phyloP scores from a whole-genome alignment of 176 grass and related monocot species.

The Bolboschoenus planiculmis region DNA sequence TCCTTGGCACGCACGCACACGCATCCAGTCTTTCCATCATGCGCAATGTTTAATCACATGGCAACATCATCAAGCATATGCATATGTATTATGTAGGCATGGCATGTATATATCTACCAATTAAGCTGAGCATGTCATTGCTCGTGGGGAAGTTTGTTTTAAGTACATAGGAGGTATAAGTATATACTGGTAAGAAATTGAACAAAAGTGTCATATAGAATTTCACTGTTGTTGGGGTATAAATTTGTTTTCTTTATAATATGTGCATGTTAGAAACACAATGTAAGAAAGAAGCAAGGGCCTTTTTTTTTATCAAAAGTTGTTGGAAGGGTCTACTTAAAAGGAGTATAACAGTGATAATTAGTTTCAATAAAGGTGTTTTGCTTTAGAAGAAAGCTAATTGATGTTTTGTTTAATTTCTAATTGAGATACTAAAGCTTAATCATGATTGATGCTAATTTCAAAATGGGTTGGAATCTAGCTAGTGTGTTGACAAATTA shows the following conservation, averaged over 20 bases:
- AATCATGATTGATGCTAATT: neutral
- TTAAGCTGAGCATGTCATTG: neutral
- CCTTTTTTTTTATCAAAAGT: neutral
- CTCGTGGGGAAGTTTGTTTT: neutral
- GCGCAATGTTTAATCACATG: constrained; percentile 14
- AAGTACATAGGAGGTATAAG: no score
- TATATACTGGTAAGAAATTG: neutral
- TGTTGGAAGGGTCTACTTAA: constrained; percentile 4
- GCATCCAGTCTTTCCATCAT: constrained; percentile 7
- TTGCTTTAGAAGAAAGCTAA: neutral
- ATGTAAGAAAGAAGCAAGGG: constrained; percentile 3
- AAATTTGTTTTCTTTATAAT: no score
- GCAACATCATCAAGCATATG: neutral
- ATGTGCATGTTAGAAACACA: neutral
- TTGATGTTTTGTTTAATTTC: neutral
- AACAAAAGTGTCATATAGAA: neutral
- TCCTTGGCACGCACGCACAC: constrained; percentile 21
- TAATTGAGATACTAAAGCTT: neutral
- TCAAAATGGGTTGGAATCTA: neutral
- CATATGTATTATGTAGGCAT: neutral
- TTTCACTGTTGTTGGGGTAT: no score
- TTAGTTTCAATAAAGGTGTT: constrained; percentile 6
- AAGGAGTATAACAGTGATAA: neutral
- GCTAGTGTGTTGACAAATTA: neutral
- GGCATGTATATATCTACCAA: neutral